phyloP scores from a whole-genome alignment of 768 basidiomycete species.

The Tremella fuciformis region DNA sequence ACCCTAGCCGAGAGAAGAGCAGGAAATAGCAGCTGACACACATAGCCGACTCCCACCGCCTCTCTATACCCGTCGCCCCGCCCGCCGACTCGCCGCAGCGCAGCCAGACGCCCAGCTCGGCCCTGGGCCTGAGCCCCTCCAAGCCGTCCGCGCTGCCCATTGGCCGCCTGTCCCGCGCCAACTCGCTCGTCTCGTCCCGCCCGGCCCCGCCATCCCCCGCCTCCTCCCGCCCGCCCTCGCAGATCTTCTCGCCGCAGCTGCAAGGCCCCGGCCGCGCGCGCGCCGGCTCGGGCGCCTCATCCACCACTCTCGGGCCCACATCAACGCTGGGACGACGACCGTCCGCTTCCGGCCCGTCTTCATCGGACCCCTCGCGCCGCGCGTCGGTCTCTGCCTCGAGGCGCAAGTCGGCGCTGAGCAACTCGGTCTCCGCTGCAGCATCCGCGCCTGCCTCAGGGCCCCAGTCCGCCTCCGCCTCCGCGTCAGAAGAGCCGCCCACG shows the following conservation, averaged over 20 bases:
- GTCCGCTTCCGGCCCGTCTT: conserved; percentile 9
- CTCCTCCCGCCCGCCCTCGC: conserved; percentile 25
- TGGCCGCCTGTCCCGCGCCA: conserved; percentile 3
- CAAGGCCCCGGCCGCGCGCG: neutral
- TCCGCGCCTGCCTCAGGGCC: neutral
- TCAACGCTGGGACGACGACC: conserved; percentile 11
- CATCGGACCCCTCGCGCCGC: too few species aligned
- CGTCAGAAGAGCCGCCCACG: neutral
- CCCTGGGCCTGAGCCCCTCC: neutral
- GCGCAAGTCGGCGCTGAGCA: neutral
- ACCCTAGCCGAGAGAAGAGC: too few species aligned
- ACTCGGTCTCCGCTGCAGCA: neutral
- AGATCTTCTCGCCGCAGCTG: conserved; percentile 14
- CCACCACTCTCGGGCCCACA: conserved; percentile 6
- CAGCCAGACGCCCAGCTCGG: neutral
- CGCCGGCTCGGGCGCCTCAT: neutral
- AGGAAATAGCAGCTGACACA: too few species aligned
- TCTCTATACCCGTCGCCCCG: conserved; percentile 6
- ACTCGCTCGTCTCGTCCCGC: conserved; percentile 30
- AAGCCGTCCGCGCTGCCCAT: conserved; percentile 9
- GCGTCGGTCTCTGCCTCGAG: conserved; percentile 3
- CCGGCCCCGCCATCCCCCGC: conserved; percentile 42
- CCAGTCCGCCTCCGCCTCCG: neutral
- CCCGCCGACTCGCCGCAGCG: conserved; percentile 4
- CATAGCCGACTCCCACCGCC: neutral